A percentile compares a stretch with the other conserved stretches of the same genome.
Evolutionary conservation across 1,139 yeast genomes (phyloP).

Genomic region (Candida neerlandica): DNA sequence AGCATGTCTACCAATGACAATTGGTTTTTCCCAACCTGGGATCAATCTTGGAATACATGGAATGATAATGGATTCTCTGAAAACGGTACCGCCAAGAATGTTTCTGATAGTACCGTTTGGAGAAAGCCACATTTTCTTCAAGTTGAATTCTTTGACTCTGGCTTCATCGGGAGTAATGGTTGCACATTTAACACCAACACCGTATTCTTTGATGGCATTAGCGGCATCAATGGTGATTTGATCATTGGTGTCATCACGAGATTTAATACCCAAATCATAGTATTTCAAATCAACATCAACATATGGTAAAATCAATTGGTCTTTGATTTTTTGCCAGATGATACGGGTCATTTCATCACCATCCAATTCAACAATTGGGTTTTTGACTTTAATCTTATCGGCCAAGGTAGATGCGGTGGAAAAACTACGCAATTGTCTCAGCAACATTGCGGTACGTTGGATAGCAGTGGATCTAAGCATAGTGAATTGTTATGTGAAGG

Average conservation of each 20-base stretch:
- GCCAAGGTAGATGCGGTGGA: conserved; percentile 24
- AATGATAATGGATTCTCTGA: conserved; percentile 80
- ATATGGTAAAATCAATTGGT: conserved; percentile 68
- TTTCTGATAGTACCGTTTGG: conserved; percentile 87
- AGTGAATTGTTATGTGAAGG: neutral
- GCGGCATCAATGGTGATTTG: conserved; percentile 77
- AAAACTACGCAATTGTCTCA: conserved; percentile 23
- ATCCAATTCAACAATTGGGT: conserved; percentile 79
- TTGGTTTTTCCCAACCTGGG: conserved; percentile 80
- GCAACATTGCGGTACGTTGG: conserved; percentile 16
- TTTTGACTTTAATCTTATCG: conserved; percentile 64
- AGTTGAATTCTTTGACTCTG: conserved; percentile 71
- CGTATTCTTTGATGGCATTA: conserved; percentile 70
- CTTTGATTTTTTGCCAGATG: conserved; percentile 77
- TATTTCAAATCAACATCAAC: conserved; percentile 73
- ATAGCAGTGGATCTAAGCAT: conserved; percentile 19
- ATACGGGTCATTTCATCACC: conserved; percentile 89
- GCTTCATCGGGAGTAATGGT: conserved; percentile 86
- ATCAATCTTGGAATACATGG: conserved; percentile 75
- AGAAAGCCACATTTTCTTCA: conserved; percentile 83
- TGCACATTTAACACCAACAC: conserved; percentile 85
- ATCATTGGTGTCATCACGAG: conserved; percentile 73
- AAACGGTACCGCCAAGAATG: conserved; percentile 80
- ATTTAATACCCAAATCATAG: conserved; percentile 71
- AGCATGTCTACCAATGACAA: conserved; percentile 85